A percentile compares a stretch with the other conserved stretches of the same genome.
Evolutionary conservation across 1,139 yeast genomes (phyloP).

Genomic region (Candida smagusa): DNA sequence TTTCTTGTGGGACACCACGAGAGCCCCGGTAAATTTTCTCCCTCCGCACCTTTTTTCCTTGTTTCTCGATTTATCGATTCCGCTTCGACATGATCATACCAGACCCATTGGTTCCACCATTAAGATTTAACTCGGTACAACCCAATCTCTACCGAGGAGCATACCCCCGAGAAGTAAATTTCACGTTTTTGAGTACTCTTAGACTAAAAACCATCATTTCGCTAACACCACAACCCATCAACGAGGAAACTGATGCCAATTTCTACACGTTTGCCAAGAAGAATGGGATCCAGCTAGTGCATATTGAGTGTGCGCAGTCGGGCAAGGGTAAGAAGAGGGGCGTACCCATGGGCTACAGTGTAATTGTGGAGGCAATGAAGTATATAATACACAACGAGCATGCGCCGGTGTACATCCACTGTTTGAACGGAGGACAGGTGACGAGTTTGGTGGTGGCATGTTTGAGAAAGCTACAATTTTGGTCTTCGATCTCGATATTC

Average conservation of each 20-base stretch:
- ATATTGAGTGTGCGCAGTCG: slow-evolving; percentile 61
- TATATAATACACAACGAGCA: slow-evolving; percentile 55
- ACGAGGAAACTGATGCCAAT: slow-evolving; percentile 48
- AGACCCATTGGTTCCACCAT: slow-evolving; percentile 66
- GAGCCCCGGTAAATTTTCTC: too few relatives aligned
- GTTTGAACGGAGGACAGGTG: slow-evolving; percentile 86
- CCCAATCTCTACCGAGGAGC: slow-evolving; percentile 78
- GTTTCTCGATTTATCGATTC: too few relatives aligned
- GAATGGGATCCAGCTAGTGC: slow-evolving; percentile 52
- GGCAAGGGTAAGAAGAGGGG: slow-evolving; percentile 78
- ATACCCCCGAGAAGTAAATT: slow-evolving; percentile 75
- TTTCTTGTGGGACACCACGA: too few relatives aligned
- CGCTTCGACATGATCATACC: too few relatives aligned
- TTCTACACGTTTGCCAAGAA: slow-evolving; percentile 48
- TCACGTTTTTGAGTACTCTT: slow-evolving; percentile 66
- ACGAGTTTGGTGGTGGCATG: slow-evolving; percentile 85
- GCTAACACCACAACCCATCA: slow-evolving; percentile 73
- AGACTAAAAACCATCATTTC: slow-evolving; percentile 72
- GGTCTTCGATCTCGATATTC: slow-evolving; percentile 87
- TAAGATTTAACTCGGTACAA: slow-evolving; percentile 71
- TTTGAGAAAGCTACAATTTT: slow-evolving; percentile 73
- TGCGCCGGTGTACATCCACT: slow-evolving; percentile 79
- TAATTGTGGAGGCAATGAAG: slow-evolving; percentile 57
- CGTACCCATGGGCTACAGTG: slow-evolving; percentile 70
- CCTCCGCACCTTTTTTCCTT: too few relatives aligned